phyloP scores from a whole-genome alignment of 768 basidiomycete species.

The Tylopilus plumbeoviolaceoides region DNA sequence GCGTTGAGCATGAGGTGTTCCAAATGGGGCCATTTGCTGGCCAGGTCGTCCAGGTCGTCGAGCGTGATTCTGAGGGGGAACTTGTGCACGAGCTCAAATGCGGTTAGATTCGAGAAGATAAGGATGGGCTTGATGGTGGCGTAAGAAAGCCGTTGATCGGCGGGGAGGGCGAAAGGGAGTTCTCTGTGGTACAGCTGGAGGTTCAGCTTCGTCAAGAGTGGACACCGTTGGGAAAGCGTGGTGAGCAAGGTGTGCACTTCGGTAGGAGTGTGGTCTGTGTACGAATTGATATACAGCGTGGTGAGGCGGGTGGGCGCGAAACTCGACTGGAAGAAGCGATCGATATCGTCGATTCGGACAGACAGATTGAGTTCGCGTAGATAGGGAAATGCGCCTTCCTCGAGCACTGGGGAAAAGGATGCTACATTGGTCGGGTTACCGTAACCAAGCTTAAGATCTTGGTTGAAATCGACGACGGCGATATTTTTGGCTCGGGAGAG shows the following conservation, averaged over 20 bases:
- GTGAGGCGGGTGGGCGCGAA: conserved; percentile 49
- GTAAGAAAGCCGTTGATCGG: conserved; percentile 31
- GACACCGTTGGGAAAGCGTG: conserved; percentile 46
- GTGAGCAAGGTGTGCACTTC: conserved; percentile 41
- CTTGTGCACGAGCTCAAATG: conserved; percentile 34
- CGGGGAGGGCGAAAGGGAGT: conserved; percentile 9
- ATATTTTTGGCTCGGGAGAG: conserved; percentile 44
- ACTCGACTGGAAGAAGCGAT: conserved; percentile 39
- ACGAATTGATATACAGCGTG: conserved; percentile 49
- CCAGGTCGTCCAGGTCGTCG: conserved; percentile 44
- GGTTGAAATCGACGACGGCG: conserved; percentile 50
- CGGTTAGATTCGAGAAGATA: conserved; percentile 23
- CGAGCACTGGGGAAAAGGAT: conserved; percentile 41
- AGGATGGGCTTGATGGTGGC: conserved; percentile 36
- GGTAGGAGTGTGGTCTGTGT: conserved; percentile 39
- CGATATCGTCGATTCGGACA: conserved; percentile 40
- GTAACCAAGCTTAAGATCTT: conserved; percentile 42
- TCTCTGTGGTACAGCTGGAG: conserved; percentile 31
- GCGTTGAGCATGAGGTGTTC: conserved; percentile 43
- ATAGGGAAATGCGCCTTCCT: conserved; percentile 49
- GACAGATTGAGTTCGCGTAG: conserved; percentile 52
- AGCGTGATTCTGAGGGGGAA: conserved; percentile 33
- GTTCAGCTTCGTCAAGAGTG: conserved; percentile 41
- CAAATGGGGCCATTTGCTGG: conserved; percentile 42
- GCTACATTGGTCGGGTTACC: conserved; percentile 43